phyloP scores from a whole-genome alignment of 2,329 filamentous ascomycete species.

The Arthrobotrys musiformis region DNA sequence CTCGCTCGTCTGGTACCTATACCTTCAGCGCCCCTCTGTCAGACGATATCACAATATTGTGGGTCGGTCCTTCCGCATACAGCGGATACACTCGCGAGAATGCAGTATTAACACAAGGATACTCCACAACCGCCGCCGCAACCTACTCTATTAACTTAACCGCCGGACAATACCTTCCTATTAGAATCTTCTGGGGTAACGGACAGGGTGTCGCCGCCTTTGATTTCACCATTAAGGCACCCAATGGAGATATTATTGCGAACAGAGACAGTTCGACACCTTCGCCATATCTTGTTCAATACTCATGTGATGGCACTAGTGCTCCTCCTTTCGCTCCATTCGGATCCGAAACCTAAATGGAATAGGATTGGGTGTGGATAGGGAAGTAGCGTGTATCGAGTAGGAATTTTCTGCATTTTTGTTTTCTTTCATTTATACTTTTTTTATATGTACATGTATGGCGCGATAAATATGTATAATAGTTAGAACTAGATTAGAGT shows the following conservation, averaged over 20 bases:
- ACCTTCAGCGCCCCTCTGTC: slow-evolving; percentile 53
- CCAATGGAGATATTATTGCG: not conserved
- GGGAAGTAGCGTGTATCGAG: too few relatives aligned
- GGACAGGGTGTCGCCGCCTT: not conserved
- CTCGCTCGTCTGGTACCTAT: slow-evolving; percentile 56
- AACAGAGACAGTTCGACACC: not conserved
- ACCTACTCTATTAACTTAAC: slow-evolving; percentile 31
- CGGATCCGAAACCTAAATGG: too few relatives aligned
- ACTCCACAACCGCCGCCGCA: slow-evolving; percentile 57
- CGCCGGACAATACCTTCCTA: not conserved
- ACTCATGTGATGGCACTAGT: not conserved
- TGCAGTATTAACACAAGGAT: not conserved
- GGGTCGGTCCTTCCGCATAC: not conserved
- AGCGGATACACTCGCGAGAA: not conserved
- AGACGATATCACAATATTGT: slow-evolving; percentile 56
- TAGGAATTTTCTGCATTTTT: too few relatives aligned
- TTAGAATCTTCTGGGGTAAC: slow-evolving; percentile 17
- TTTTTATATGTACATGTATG: too few relatives aligned
- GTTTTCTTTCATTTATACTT: too few relatives aligned
- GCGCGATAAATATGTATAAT: too few relatives aligned
- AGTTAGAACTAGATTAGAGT: too few relatives aligned
- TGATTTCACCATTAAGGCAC: not conserved
- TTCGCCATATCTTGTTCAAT: not conserved
- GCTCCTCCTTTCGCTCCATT: not conserved
- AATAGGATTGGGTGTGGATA: too few relatives aligned